Conservation (phyloP, 495 filamentous ascomycete genomes). For the Rhypophila decipiens region DNA sequence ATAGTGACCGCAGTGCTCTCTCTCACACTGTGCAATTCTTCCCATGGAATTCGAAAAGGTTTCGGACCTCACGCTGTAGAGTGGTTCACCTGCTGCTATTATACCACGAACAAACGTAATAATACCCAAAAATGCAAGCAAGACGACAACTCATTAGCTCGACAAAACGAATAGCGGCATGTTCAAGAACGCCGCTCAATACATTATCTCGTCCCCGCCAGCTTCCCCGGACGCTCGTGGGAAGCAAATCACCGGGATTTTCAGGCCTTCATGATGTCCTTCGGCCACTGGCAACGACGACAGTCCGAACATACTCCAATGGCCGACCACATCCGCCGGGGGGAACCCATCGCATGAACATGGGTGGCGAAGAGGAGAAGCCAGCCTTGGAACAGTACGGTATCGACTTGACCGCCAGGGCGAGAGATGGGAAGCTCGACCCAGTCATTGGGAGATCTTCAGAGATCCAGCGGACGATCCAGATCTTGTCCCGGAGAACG, state of each 20-base stretch:
- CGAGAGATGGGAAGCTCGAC: slow-evolving; percentile 84
- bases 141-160: slow-evolving; percentile 27
- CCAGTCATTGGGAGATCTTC: slow-evolving; percentile 90
- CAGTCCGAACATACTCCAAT: slow-evolving; percentile 60
- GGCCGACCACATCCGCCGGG: slow-evolving; percentile 81
- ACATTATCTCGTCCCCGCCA: slow-evolving; percentile 19
- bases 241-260: slow-evolving; percentile 1
- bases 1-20: neutral
- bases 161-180: slow-evolving; percentile 28
- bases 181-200: slow-evolving; percentile 17
- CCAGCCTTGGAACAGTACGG: slow-evolving; percentile 85
- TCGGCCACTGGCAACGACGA: slow-evolving; percentile 19
- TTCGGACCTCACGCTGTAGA: too few relatives aligned
- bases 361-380: slow-evolving; percentile 74
- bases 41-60: neutral
- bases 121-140: slow-evolving; percentile 37
- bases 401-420: slow-evolving; percentile 79
- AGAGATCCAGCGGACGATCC: slow-evolving; percentile 90
- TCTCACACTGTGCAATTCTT: neutral
- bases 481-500: slow-evolving; percentile 83
- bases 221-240: slow-evolving; percentile 17
- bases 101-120: too few relatives aligned
- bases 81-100: too few relatives aligned
- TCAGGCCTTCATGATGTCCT: slow-evolving; percentile 6
- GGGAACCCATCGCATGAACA: slow-evolving; percentile 87